phyloP scores from a whole-genome alignment of 108 stramenopile species.

The Tribonema minus region DNA sequence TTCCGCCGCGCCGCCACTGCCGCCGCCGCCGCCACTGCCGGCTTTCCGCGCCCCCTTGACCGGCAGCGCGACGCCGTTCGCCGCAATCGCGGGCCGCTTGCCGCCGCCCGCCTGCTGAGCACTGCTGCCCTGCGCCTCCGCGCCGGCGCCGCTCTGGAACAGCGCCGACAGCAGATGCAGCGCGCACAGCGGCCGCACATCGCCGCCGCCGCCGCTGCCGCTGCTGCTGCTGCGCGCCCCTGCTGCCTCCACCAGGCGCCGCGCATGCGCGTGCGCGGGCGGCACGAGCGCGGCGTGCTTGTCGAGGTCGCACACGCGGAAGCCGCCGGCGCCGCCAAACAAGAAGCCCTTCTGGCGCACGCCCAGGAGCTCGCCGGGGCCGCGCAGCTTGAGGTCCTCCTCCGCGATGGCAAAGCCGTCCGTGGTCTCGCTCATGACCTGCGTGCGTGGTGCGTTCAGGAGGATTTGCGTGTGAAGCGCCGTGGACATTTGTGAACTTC shows the following conservation, averaged over 20 bases:
- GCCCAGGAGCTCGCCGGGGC: slow-evolving; percentile 37
- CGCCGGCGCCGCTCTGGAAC: neutral
- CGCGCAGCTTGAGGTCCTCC: slow-evolving; percentile 25
- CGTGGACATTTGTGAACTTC: too few relatives aligned
- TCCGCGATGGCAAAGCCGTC: slow-evolving; percentile 42
- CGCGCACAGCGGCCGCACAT: neutral
- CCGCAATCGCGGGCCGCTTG: neutral
- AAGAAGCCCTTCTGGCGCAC: slow-evolving; percentile 18
- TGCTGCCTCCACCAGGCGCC: neutral
- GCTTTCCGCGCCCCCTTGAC: neutral
- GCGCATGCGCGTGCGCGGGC: slow-evolving; percentile 1
- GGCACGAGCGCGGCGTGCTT: neutral
- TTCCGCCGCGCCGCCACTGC: neutral
- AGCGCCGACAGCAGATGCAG: neutral
- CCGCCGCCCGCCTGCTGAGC: neutral
- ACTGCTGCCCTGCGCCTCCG: too few relatives aligned
- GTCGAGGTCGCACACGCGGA: slow-evolving; percentile 9
- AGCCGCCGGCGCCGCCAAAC: neutral
- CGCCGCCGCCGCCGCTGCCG: neutral
- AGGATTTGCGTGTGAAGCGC: too few relatives aligned
- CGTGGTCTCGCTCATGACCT: slow-evolving; percentile 9
- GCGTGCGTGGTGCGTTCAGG: too few relatives aligned
- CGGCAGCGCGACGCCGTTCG: neutral
- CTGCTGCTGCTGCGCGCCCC: neutral
- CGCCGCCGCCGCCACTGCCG: neutral